These are phyloP conservation scores for Sporopachydermia quercuum DNA, from an alignment of 805 yeast genomes.

Conservation along the genomic window DNA sequence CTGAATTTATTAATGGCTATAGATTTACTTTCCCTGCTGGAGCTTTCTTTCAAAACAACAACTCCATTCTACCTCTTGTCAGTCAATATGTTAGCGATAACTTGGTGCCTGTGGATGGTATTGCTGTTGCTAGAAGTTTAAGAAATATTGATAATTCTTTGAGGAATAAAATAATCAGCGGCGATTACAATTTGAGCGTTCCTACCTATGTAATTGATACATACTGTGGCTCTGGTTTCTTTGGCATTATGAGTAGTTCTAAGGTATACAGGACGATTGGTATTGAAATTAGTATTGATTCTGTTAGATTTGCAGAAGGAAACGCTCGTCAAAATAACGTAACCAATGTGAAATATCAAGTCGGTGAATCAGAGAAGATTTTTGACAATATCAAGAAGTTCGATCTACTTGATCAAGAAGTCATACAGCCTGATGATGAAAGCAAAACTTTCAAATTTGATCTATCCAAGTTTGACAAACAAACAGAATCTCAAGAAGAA, in stretches of 20 bases:
- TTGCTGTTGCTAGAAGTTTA: background rate
- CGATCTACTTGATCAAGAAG: background rate
- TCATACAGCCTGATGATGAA: background rate
- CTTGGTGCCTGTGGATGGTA: slow-evolving; percentile 27
- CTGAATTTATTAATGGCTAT: slow-evolving; percentile 48
- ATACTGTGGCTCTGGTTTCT: slow-evolving; percentile 91
- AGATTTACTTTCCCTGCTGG: slow-evolving; percentile 85
- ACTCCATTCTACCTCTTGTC: slow-evolving; percentile 74
- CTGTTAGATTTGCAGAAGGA: slow-evolving; percentile 71
- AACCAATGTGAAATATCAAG: slow-evolving; percentile 67
- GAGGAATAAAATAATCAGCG: slow-evolving; percentile 11
- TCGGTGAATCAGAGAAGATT: slow-evolving; percentile 85
- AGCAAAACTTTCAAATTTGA: background rate
- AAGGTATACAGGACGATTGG: slow-evolving; percentile 82
- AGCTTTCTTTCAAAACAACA: slow-evolving; percentile 92
- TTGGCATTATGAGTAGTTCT: slow-evolving; percentile 71
- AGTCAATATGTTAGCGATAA: slow-evolving; percentile 70
- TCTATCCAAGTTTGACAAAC: background rate
- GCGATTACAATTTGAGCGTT: slow-evolving; percentile 10
- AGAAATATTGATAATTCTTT: slow-evolving; percentile 19
- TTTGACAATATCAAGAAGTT: slow-evolving; percentile 35
- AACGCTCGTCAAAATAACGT: slow-evolving; percentile 70
- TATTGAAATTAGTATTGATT: slow-evolving; percentile 85
- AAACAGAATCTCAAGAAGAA: background rate
- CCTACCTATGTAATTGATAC: slow-evolving; percentile 78